Evolutionary conservation across 2,329 filamentous ascomycete genomes (phyloP).

Genomic region (Elsinoe batatas): DNA sequence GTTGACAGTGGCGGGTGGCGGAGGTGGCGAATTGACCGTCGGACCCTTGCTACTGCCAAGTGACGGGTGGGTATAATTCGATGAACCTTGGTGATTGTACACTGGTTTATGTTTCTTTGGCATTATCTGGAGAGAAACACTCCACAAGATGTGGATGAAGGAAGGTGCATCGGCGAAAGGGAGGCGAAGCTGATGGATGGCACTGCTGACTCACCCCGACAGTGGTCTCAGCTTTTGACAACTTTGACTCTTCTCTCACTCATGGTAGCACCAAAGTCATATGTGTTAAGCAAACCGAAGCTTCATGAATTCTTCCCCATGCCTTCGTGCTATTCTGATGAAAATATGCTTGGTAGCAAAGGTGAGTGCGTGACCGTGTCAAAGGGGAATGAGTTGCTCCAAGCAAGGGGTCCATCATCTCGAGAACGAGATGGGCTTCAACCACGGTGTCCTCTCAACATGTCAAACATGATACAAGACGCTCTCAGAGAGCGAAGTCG

Average conservation of each 20-base stretch:
- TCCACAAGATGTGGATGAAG: not conserved
- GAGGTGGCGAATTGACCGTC: constrained; percentile 18
- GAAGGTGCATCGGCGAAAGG: too few species aligned
- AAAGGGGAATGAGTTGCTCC: too few species aligned
- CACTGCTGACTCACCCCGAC: not conserved
- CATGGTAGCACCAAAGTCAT: too few species aligned
- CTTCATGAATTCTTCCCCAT: too few species aligned
- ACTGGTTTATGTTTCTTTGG: constrained; percentile 39
- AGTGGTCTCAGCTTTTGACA: too few species aligned
- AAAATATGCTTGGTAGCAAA: too few species aligned
- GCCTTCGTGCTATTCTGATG: too few species aligned
- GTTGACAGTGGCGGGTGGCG: constrained; percentile 31
- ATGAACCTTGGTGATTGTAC: constrained; percentile 26
- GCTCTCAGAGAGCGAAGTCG: not conserved
- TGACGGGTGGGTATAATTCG: constrained; percentile 30
- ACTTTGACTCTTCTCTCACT: too few species aligned
- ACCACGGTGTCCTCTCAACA: not conserved
- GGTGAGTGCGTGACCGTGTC: too few species aligned
- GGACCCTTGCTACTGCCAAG: constrained; percentile 21
- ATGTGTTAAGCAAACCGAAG: too few species aligned
- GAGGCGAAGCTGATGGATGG: not conserved
- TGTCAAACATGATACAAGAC: not conserved
- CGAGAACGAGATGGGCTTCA: too few species aligned
- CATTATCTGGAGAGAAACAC: constrained; percentile 26
- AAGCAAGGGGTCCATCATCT: too few species aligned